These are phyloP conservation scores for Babesia bigemina DNA, from an alignment of 169 alveolate genomes.

Conservation along the genomic window DNA sequence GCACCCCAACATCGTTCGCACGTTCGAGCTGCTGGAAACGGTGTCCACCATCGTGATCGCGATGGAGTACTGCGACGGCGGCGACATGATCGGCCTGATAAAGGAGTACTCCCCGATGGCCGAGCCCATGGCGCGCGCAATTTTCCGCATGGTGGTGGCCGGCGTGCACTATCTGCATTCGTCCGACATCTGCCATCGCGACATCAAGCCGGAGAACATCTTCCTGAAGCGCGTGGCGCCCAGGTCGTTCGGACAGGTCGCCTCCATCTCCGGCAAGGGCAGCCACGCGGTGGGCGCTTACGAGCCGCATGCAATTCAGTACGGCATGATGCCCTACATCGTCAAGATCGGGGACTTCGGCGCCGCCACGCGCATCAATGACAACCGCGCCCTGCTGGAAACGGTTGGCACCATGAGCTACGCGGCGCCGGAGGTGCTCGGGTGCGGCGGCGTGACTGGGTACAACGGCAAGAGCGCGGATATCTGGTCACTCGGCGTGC, in stretches of 20 bases:
- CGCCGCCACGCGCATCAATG: constrained; percentile 65
- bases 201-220: constrained; percentile 92
- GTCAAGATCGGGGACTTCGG: constrained; percentile 96
- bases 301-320: neutral
- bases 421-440: constrained; percentile 85
- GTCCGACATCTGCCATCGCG: constrained; percentile 86
- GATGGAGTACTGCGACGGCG: constrained; percentile 89
- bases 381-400: constrained; percentile 64
- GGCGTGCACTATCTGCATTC: constrained; percentile 81
- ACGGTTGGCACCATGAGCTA: constrained; percentile 81
- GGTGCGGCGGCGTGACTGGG: constrained; percentile 73
- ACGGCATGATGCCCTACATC: constrained; percentile 78
- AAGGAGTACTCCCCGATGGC: constrained; percentile 74
- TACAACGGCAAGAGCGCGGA: constrained; percentile 94
- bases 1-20: constrained; percentile 79
- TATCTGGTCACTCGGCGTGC: constrained; percentile 97
- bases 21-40: constrained; percentile 77
- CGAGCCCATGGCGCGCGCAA: constrained; percentile 77
- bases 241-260: constrained; percentile 61
- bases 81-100: constrained; percentile 88
- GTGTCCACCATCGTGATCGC: constrained; percentile 77
- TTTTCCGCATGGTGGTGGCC: constrained; percentile 77
- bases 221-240: constrained; percentile 75
- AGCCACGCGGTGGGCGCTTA: neutral
- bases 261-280: neutral